These are phyloP conservation scores for Cucurbita moschata DNA, from an alignment of 306 rosid species.

Conservation along the genomic window DNA sequence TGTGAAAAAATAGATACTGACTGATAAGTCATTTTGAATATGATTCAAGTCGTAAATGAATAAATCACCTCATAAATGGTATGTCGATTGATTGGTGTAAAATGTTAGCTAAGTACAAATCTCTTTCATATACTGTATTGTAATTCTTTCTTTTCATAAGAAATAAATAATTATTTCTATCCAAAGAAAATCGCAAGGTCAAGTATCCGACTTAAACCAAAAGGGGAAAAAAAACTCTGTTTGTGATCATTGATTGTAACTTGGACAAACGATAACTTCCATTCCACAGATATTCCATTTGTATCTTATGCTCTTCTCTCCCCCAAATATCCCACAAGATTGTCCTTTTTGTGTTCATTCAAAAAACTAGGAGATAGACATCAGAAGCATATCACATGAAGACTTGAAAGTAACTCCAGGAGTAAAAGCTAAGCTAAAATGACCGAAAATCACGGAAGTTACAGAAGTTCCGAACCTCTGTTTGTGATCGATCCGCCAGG, in stretches of 20 bases:
- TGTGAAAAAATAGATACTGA: background rate
- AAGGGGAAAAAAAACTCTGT: background rate
- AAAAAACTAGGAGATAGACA: background rate
- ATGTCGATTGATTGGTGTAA: no score
- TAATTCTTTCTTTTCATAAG: background rate
- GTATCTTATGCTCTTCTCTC: background rate
- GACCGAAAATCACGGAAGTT: background rate
- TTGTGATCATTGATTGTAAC: no score
- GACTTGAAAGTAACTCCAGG: background rate
- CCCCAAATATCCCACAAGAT: background rate
- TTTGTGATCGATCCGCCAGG: slow-evolving; percentile 44
- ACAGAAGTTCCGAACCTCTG: slow-evolving; percentile 29
- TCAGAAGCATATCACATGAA: background rate
- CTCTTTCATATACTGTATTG: background rate
- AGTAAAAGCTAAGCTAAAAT: background rate
- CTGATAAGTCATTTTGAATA: background rate
- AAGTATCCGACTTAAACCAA: background rate
- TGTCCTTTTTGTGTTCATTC: background rate
- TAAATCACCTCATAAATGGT: background rate
- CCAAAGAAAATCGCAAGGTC: background rate
- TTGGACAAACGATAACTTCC: background rate
- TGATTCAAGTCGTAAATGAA: background rate
- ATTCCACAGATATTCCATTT: background rate
- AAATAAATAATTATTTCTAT: background rate
- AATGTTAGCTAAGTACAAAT: background rate